phyloP scores from a whole-genome alignment of 1,139 yeast genomes.

The Petasospora rhodanensis region DNA sequence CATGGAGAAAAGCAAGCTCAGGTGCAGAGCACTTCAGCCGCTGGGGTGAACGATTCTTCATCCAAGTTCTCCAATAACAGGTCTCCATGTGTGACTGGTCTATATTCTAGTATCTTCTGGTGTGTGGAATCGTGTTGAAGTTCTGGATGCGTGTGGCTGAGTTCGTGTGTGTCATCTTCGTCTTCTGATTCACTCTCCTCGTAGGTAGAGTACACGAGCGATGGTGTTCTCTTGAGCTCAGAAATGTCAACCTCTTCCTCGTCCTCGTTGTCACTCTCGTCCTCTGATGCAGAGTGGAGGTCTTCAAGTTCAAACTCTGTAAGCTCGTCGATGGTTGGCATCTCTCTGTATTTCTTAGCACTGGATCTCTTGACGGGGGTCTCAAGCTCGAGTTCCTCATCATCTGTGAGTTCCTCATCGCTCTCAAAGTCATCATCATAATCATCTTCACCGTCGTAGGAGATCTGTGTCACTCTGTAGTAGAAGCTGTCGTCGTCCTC shows the following conservation, averaged over 20 bases:
- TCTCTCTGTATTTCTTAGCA: slow-evolving; percentile 16
- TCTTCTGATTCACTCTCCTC: slow-evolving; percentile 18
- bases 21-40: not conserved
- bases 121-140: not conserved
- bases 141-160: slow-evolving; percentile 1
- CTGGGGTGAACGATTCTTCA: not conserved
- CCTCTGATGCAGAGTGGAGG: slow-evolving; percentile 10
- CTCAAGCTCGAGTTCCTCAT: slow-evolving; percentile 6
- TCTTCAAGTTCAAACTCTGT: slow-evolving; percentile 19
- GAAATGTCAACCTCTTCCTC: slow-evolving; percentile 20
- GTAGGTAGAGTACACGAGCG: slow-evolving; percentile 19
- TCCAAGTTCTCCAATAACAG: slow-evolving; percentile 4
- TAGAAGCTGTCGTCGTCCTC: slow-evolving; percentile 10
- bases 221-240: slow-evolving; percentile 21
- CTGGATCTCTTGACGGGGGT: slow-evolving; percentile 1
- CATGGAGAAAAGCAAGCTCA: not conserved
- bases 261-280: slow-evolving; percentile 9
- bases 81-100: slow-evolving; percentile 4
- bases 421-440: slow-evolving; percentile 9
- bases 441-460: slow-evolving; percentile 11
- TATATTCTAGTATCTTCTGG: slow-evolving; percentile 1
- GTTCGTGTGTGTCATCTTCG: slow-evolving; percentile 7
- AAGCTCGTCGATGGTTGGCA: slow-evolving; percentile 19
- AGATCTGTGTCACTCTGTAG: slow-evolving; percentile 8
- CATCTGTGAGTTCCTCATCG: slow-evolving; percentile 7